phyloP scores from a whole-genome alignment of 1,139 yeast genomes.

The Taphrina communis region DNA sequence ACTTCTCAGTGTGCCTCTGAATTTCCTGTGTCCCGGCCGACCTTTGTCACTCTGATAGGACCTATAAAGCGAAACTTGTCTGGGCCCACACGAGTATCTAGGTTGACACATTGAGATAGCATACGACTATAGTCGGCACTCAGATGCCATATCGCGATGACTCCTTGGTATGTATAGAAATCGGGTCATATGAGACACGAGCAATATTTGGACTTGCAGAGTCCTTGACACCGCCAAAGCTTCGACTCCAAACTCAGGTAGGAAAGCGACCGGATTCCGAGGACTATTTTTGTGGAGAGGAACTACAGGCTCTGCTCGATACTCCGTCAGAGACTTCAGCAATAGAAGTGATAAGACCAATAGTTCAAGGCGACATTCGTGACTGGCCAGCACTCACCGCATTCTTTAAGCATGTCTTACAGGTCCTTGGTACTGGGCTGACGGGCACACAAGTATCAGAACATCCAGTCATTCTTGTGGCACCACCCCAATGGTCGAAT shows the following conservation, averaged over 20 bases:
- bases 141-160: conserved; percentile 38
- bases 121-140: not conserved
- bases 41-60: too few relatives aligned
- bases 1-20: too few relatives aligned
- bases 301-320: conserved; percentile 1
- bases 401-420: conserved; percentile 48
- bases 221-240: conserved; percentile 43
- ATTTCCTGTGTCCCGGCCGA: too few relatives aligned
- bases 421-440: conserved; percentile 11
- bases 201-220: conserved; percentile 43
- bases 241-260: conserved; percentile 17
- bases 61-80: not conserved
- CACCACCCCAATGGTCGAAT: conserved; percentile 43
- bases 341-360: conserved; percentile 36
- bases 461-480: conserved; percentile 43
- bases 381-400: conserved; percentile 45
- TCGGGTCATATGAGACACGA: conserved; percentile 42
- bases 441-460: conserved; percentile 25
- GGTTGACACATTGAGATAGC: not conserved
- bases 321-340: not conserved
- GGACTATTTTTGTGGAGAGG: conserved; percentile 26
- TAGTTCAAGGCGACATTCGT: conserved; percentile 37
- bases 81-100: conserved; percentile 8
- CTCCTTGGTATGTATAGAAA: conserved; percentile 43
- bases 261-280: conserved; percentile 11